Evolutionary conservation across 148 eudicot species (phyloP).

Genomic region (Camellia granthamiana): DNA sequence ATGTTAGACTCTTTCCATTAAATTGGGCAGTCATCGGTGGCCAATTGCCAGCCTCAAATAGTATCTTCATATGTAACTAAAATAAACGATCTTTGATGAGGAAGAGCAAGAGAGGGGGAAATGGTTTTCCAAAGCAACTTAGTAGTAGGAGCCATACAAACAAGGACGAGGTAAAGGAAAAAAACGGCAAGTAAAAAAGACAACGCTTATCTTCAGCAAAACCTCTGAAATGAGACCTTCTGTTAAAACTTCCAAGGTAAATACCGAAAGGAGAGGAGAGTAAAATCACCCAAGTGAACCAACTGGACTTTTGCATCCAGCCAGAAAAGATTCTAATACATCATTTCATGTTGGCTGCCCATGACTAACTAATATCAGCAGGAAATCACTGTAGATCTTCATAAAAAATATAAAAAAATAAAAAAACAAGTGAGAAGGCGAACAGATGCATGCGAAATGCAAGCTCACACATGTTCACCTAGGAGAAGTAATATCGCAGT

Average conservation of each 20-base stretch:
- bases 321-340: slow-evolving; percentile 16
- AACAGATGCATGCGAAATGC: slow-evolving; percentile 1
- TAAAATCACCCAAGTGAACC: slow-evolving; percentile 14
- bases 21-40: background rate
- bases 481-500: background rate
- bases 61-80: background rate
- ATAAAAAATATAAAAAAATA: background rate
- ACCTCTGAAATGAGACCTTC: background rate
- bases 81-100: background rate
- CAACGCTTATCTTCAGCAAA: background rate
- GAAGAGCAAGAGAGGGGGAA: background rate
- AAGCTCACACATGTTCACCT: background rate
- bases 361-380: background rate
- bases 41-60: background rate
- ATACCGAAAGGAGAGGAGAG: background rate
- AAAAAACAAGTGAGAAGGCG: background rate
- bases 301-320: background rate
- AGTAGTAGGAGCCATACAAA: background rate
- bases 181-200: background rate
- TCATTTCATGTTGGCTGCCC: slow-evolving; percentile 6
- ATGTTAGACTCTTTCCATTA: background rate
- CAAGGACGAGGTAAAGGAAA: background rate
- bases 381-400: background rate
- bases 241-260: background rate
- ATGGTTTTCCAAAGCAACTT: background rate